Evolutionary conservation across 176 grass and related monocot species (phyloP), one percentile per base, ranked within the genome.

Genomic region (Oryza officinalis): DNA sequence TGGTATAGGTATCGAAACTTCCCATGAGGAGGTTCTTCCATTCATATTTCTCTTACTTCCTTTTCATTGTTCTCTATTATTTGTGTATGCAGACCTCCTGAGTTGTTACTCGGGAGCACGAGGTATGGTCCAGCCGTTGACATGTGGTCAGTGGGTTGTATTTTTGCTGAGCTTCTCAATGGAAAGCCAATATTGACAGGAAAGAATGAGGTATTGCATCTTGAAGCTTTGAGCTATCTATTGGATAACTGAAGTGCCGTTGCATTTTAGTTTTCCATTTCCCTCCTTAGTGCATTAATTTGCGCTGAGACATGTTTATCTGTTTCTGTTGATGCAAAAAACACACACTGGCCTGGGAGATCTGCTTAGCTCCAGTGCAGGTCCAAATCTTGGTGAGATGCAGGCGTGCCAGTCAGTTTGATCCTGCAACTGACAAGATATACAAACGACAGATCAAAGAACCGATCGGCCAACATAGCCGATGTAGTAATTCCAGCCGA

Each of bases 141-240:
- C 83, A 99, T 96, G 91, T 99, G 96, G 93, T 99, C 93, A 67
- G 93, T 99, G 38, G 93, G 93, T 64, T 96, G 96, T 75, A 96
- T 99, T 88, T 98, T 96, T 87, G 96, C 93, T 12, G 96, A 99
- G 85, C 92, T 99, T 72, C 87, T 99, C 45, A 83, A 96, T 83
- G 91, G 93, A 70, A 99, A 94, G 76, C 96, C 93, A 87, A 94
- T 99, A 84, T 86, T 99, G 70, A 89, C 89, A 5, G 93, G 96
- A 89, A 99, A 99, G 81, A 99, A 96, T 63, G 96, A 99, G 90
- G 95, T 98, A 57, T 46, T 59, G 20, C 8, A 63, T 77, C 22
- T 35, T 60, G 13, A 35, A 45, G 15, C 27, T 63, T 85, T 63
- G 28, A 68, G 22, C 22, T 31, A 61, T 61, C 46, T 69, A 30